A percentile compares a stretch with the other conserved stretches of the same genome.
Conservation (phyloP, 2,329 filamentous ascomycete genomes). For the Diplodia seriata region DNA sequence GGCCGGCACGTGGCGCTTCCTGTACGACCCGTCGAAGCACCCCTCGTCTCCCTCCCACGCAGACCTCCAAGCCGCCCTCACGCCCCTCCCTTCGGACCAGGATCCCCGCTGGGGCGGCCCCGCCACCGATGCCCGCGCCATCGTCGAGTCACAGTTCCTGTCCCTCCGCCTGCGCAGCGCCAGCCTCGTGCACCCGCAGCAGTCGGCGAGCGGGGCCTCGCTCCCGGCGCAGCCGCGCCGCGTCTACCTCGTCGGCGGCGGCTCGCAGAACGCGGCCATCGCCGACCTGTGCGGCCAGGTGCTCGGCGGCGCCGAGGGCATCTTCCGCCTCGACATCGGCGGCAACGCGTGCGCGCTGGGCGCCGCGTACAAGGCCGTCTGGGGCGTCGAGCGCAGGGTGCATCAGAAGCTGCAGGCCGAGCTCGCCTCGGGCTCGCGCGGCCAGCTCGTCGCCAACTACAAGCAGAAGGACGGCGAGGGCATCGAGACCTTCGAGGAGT, state of each 20-base stretch:
- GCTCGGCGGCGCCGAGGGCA: slow-evolving; percentile 85
- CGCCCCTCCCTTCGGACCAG: slow-evolving; percentile 53
- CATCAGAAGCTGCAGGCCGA: background rate
- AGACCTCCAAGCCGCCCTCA: slow-evolving; percentile 48
- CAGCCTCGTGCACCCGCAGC: slow-evolving; percentile 67
- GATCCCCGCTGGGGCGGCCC: slow-evolving; percentile 62
- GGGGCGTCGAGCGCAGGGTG: slow-evolving; percentile 75
- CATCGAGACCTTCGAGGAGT: slow-evolving; percentile 81
- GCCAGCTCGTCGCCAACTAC: background rate
- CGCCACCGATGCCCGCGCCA: slow-evolving; percentile 76
- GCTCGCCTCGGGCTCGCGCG: too few species aligned
- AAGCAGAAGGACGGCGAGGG: slow-evolving; percentile 34
- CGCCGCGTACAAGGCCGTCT: slow-evolving; percentile 94
- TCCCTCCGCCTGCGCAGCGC: slow-evolving; percentile 86
- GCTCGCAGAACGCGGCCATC: slow-evolving; percentile 87
- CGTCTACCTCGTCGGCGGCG: slow-evolving; percentile 94
- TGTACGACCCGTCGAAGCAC: slow-evolving; percentile 53
- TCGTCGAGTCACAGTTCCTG: slow-evolving; percentile 94
- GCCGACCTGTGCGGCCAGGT: slow-evolving; percentile 85
- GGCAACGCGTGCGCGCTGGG: slow-evolving; percentile 94
- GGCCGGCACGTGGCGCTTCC: slow-evolving; percentile 86
- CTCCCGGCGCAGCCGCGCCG: slow-evolving; percentile 85
- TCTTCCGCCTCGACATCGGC: slow-evolving; percentile 92
- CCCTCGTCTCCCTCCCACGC: slow-evolving; percentile 41
- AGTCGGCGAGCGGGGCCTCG: slow-evolving; percentile 49